A percentile compares a stretch with the other conserved stretches of the same genome.
Evolutionary conservation across 2,329 filamentous ascomycete species (phyloP).

Genomic region (Hymenoscyphus salicellus): DNA sequence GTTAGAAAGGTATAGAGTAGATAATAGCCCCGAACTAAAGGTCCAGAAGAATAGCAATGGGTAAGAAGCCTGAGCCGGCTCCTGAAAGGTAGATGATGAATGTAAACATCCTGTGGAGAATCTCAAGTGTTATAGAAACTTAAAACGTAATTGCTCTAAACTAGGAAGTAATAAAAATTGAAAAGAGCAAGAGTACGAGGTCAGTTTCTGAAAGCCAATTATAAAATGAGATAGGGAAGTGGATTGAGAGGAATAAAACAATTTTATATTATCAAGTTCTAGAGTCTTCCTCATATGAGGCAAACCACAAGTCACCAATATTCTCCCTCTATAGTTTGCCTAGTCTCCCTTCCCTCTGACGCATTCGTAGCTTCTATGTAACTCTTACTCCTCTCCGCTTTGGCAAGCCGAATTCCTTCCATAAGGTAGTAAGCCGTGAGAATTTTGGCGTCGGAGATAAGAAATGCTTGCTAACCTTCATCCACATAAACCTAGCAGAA

Average conservation of each 20-base stretch:
- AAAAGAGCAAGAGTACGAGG: background rate
- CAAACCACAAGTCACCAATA: background rate
- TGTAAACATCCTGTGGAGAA: background rate
- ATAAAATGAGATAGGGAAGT: background rate
- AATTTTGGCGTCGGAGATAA: background rate
- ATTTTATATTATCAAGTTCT: background rate
- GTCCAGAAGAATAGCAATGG: background rate
- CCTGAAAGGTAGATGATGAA: background rate
- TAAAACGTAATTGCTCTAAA: background rate
- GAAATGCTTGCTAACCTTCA: background rate
- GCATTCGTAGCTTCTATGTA: background rate
- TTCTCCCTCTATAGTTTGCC: background rate
- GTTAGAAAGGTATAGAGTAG: slow-evolving; percentile 1
- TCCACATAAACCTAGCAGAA: background rate
- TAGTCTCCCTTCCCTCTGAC: background rate
- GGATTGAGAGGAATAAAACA: background rate
- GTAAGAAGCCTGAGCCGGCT: background rate
- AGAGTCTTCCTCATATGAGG: slow-evolving; percentile 1
- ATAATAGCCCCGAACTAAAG: slow-evolving; percentile 6
- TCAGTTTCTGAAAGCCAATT: background rate
- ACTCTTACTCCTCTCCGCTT: background rate
- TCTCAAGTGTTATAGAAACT: background rate
- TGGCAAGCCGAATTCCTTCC: background rate
- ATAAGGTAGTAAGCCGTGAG: background rate
- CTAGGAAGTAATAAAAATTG: background rate